Evolutionary conservation across 169 alveolate genomes (phyloP).

Genomic region (Plasmodium relictum): DNA sequence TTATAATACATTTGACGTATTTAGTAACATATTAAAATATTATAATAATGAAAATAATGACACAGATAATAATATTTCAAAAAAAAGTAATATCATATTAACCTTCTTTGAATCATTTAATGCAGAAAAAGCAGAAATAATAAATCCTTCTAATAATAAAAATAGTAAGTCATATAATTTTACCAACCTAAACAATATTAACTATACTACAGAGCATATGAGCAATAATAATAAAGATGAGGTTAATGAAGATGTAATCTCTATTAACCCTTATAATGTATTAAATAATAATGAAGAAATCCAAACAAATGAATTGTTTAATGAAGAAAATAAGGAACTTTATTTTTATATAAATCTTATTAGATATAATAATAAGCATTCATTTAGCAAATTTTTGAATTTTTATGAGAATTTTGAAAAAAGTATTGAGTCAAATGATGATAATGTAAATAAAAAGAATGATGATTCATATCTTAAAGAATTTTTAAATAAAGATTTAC

Average conservation of each 20-base stretch:
- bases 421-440: neutral
- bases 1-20: constrained; percentile 12
- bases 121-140: neutral
- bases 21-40: constrained; percentile 20
- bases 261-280: neutral
- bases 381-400: constrained; percentile 24
- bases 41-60: constrained; percentile 1
- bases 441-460: neutral
- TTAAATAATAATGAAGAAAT: neutral
- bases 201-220: neutral
- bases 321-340: constrained; percentile 41
- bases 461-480: neutral
- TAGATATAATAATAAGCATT: constrained; percentile 24
- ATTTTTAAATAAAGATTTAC: neutral
- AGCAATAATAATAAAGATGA: neutral
- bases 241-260: neutral
- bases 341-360: constrained; percentile 32
- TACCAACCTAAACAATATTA: neutral
- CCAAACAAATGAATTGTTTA: constrained; percentile 1
- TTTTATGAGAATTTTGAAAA: neutral
- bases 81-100: neutral
- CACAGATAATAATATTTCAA: neutral
- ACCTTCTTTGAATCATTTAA: neutral
- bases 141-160: neutral
- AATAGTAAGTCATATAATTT: neutral